Base-by-base conservation (phyloP, 2,329 filamentous ascomycete species). In the Ceratocystis smalleyi region DNA sequence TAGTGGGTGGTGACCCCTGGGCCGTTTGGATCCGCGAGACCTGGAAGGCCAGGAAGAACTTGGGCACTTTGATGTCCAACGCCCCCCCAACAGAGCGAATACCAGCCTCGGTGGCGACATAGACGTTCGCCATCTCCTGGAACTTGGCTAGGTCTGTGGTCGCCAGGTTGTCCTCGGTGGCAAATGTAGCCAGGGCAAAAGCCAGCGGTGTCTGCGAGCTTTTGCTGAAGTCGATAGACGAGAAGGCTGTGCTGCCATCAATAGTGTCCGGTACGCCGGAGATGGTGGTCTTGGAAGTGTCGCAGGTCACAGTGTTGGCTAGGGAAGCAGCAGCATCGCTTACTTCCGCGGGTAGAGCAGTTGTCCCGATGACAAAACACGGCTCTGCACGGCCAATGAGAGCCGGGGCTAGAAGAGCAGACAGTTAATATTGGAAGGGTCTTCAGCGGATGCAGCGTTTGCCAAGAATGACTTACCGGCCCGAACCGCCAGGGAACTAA, bases 31-130 rank as follows among this genome's bases (percentile, higher is more conserved):
- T 83, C 24, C 82, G 75, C 49, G 78, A 77, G 43, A 84, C 76
- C 72, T 85, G 82, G 71, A 83, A 80, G 66, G 78, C 73, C 51
- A 84, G 71, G 71, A 84, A 84, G 77, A 85, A 85, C 72, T 84
- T 84, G 67, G 82, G 82, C 4, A 81, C 79, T 72, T 84, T 84
- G 72, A 84, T 79, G 1, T 75, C 78, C 19, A 84, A 73, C 64
- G 70, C 76, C 1, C 81, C 82, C 8, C 76, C 78, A 5, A 77
- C 77, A 24, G 78, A 80, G 22, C 82, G 75, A 60, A 85, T 74
- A 1, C 80, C 82, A 1, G 79, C 81, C 71, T 84, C 82, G 3
- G 82, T 84, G 0, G 82, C 82, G 2, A 80, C 72, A 69, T 85
- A 84, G 8, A 78, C 77, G 69, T 83, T 77, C 54, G 83, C 75